Evolutionary conservation across 768 basidiomycete genomes (phyloP).

Genomic region (Fibroporia radiculosa): DNA sequence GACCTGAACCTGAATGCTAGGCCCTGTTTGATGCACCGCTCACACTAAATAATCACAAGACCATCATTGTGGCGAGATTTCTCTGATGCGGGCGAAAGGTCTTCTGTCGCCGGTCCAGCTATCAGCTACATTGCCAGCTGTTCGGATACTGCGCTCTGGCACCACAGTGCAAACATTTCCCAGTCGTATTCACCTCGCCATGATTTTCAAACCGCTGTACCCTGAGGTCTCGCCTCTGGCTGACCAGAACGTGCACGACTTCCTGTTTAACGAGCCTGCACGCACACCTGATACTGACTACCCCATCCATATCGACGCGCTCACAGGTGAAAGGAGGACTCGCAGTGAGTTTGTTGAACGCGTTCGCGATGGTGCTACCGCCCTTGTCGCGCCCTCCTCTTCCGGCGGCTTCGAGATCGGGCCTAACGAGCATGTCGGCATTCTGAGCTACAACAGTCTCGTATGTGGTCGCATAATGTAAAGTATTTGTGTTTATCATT

Average conservation of each 20-base stretch:
- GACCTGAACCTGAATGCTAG: no score
- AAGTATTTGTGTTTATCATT: neutral
- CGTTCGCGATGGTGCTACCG: conserved; percentile 49
- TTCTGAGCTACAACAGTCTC: conserved; percentile 62
- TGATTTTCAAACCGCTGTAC: conserved; percentile 49
- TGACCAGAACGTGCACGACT: conserved; percentile 45
- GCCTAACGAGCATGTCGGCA: conserved; percentile 42
- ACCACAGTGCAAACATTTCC: no score
- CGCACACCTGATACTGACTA: conserved; percentile 31
- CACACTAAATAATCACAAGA: no score
- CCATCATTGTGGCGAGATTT: no score
- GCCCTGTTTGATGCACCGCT: no score
- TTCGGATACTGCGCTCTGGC: no score
- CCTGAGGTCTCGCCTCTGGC: conserved; percentile 43
- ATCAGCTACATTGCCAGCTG: no score
- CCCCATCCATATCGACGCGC: conserved; percentile 46
- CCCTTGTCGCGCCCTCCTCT: conserved; percentile 30
- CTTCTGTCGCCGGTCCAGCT: no score
- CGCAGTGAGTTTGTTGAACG: conserved; percentile 42
- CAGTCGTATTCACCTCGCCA: no score
- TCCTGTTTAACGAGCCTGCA: conserved; percentile 47
- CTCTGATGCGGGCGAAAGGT: no score
- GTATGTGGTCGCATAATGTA: conserved; percentile 29
- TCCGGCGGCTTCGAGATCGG: conserved; percentile 52
- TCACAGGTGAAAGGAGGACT: conserved; percentile 37